phyloP scores from a whole-genome alignment of 225 moss, liverwort and hornwort genomes.

The Pseudoscleropodium purum region DNA sequence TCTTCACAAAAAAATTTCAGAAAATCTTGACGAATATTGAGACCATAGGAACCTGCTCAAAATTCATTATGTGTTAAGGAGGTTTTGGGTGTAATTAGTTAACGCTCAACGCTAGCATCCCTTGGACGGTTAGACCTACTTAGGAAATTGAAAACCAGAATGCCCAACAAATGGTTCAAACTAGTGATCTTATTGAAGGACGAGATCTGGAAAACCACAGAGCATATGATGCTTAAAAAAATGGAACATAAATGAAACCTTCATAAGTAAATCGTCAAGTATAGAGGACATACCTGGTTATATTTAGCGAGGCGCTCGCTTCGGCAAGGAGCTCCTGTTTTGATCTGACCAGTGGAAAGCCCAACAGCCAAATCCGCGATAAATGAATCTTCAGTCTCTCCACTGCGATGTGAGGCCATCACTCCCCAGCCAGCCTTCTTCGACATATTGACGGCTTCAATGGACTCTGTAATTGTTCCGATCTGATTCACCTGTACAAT shows the following conservation, averaged over 20 bases:
- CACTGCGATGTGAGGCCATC: slow-evolving; percentile 95
- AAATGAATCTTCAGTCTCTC: slow-evolving; percentile 93
- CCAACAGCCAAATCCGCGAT: slow-evolving; percentile 93
- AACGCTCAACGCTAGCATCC: neutral
- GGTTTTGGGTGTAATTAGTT: neutral
- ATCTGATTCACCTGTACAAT: slow-evolving; percentile 76
- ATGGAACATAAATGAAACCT: neutral
- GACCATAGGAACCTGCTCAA: neutral
- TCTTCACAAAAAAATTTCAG: neutral
- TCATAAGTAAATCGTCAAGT: neutral
- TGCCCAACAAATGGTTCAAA: neutral
- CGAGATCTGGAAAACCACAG: neutral
- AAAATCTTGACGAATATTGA: neutral
- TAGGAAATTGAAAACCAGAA: neutral
- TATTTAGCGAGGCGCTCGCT: slow-evolving; percentile 95
- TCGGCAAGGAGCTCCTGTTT: slow-evolving; percentile 94
- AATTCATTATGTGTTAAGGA: neutral
- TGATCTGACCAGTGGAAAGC: slow-evolving; percentile 93
- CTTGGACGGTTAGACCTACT: neutral
- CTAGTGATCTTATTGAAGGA: neutral
- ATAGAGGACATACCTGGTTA: slow-evolving; percentile 44
- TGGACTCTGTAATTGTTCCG: slow-evolving; percentile 86
- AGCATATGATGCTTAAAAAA: neutral
- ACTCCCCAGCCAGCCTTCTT: slow-evolving; percentile 94
- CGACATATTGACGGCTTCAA: slow-evolving; percentile 93